phyloP scores from a whole-genome alignment of 1,284 basidiomycete species.

The Ustilago hordei region DNA sequence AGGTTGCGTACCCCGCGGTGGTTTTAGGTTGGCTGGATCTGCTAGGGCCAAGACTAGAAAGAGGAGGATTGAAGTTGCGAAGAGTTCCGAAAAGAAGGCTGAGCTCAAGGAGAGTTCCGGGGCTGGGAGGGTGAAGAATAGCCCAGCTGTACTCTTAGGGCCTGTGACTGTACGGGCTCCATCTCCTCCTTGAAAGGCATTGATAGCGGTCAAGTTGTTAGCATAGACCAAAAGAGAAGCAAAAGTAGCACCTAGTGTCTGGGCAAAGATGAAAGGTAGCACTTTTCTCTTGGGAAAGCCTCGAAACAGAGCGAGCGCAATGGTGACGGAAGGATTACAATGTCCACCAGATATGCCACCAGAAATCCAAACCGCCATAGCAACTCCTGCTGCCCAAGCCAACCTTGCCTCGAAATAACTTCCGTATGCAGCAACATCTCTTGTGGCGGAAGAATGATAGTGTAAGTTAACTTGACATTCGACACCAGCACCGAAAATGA shows the following conservation, averaged over 20 bases:
- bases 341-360: slow-evolving; percentile 61
- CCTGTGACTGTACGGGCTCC: slow-evolving; percentile 75
- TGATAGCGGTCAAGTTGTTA: slow-evolving; percentile 81
- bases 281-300: slow-evolving; percentile 84
- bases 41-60: slow-evolving; percentile 55
- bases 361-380: slow-evolving; percentile 54
- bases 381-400: slow-evolving; percentile 63
- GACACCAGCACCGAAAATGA: slow-evolving; percentile 63
- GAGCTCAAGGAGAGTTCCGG: slow-evolving; percentile 36
- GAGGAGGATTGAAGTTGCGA: slow-evolving; percentile 57
- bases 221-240: slow-evolving; percentile 79
- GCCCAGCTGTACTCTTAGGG: slow-evolving; percentile 74
- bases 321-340: slow-evolving; percentile 71
- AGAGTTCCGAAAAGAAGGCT: slow-evolving; percentile 52
- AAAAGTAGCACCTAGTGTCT: slow-evolving; percentile 78
- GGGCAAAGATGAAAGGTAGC: slow-evolving; percentile 78
- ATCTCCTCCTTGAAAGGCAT: slow-evolving; percentile 77
- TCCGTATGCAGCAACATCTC: slow-evolving; percentile 40
- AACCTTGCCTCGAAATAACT: slow-evolving; percentile 52
- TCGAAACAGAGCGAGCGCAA: slow-evolving; percentile 78
- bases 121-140: slow-evolving; percentile 78
- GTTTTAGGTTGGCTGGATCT: slow-evolving; percentile 71
- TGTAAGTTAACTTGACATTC: slow-evolving; percentile 64
- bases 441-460: slow-evolving; percentile 19
- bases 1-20: slow-evolving; percentile 74